phyloP scores from a whole-genome alignment of 352 stramenopile genomes.

The Globisporangium camurandrum region DNA sequence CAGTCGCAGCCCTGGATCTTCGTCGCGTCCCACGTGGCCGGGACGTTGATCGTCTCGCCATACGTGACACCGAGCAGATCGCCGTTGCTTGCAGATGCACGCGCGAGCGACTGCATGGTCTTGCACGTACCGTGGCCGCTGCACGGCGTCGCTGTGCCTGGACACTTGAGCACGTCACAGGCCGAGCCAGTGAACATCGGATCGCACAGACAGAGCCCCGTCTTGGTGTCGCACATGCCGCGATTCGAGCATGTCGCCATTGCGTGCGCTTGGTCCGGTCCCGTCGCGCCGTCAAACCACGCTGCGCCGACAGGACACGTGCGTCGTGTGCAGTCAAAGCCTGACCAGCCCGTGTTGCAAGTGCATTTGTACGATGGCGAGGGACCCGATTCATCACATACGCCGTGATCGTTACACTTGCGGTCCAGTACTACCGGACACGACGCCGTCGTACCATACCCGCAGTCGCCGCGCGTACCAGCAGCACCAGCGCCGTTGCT shows the following conservation, averaged over 20 bases:
- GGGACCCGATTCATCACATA: constrained; percentile 22
- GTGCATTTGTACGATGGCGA: constrained; percentile 41
- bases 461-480: constrained; percentile 44
- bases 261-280: constrained; percentile 40
- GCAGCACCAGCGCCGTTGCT: constrained; percentile 30
- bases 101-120: constrained; percentile 63
- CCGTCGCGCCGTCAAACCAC: constrained; percentile 64
- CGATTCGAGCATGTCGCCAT: constrained; percentile 42
- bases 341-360: constrained; percentile 52
- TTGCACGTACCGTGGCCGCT: constrained; percentile 67
- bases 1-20: constrained; percentile 84
- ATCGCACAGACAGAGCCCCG: constrained; percentile 54
- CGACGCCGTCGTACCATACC: constrained; percentile 15
- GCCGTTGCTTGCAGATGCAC: constrained; percentile 25
- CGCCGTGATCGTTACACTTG: constrained; percentile 35
- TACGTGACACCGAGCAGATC: constrained; percentile 51
- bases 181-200: constrained; percentile 69
- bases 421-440: constrained; percentile 32
- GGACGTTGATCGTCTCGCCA: constrained; percentile 44
- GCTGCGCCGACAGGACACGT: constrained; percentile 43
- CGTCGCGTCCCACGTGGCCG: constrained; percentile 73
- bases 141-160: constrained; percentile 29
- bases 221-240: constrained; percentile 41
- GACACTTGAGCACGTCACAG: constrained; percentile 60
- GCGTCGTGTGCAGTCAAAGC: constrained; percentile 45